Base-by-base conservation (phyloP, 192 early-diverging fungal species). In the Linnemannia hyalina region DNA sequence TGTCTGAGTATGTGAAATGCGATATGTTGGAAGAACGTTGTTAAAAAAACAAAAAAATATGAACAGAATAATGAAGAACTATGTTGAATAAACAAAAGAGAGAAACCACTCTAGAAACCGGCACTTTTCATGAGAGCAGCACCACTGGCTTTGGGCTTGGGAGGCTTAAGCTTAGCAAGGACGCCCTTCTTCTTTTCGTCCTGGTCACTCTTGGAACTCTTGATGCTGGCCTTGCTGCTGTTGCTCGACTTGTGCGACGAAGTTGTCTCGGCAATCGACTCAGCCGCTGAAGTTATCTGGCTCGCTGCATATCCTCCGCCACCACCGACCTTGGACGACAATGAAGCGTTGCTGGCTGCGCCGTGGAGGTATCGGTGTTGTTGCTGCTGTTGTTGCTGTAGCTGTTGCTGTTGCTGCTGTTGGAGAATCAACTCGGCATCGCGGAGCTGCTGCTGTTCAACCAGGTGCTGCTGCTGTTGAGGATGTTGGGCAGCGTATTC, bases 51-150 rank as follows among this genome's bases (percentile, higher is more conserved):
- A 40, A 57, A 6, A 57, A 57, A 57, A 57, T 26, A 57, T 57
- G 55, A 26, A 57, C 55, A 57, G n/a, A 57, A 26, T 8, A 26
- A 26, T 26, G 2, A 57, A 26, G 7, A 15, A 46, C 44, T 23
- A 57, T 5, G 16, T 49, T 6, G 6, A 57, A 57, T 57, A 57
- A 57, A 57, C 7, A 57, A 57, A 23, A 57, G 9, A 26, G n/a
- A 18, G n/a, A n/a, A 57, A 8, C 23, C 2, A 26, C 23, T 47
- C 65, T 79, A 85, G 52, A 85, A 85, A 18, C 83, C 83, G 0
- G 83, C 83, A n/a, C 83, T 80, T 78, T 76, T 86, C 83, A 86
- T 86, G 36, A 81, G 70, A 15, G 65, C 83, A 26, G 78, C 75
- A 23, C 74, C 83, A 23, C 78, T 86, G 11, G 73, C 73, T 32